Base-by-base conservation (phyloP, 2,329 filamentous ascomycete genomes). In the Beauveria scarabaeidicola region DNA sequence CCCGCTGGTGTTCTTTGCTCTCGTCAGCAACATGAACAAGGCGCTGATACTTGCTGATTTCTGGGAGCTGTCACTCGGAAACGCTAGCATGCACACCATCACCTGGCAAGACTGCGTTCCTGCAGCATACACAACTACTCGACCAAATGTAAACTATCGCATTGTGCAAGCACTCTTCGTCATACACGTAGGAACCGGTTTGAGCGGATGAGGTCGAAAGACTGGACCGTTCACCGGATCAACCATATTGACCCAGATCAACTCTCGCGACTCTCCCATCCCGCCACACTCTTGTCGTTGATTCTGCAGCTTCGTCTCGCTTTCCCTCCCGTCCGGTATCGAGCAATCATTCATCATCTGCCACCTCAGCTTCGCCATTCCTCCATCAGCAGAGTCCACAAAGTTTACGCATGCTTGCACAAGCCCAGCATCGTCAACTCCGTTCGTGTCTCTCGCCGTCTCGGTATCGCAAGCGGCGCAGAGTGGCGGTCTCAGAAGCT, bases 181-280 rank as follows among this genome's bases (percentile, higher is more conserved):
- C 59, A 60, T 81, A 67, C 76, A 78, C 15, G 64, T 61, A 0
- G 81, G 81, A 11, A 83, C 74, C 1, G 80, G 78, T 62, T 83
- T 84, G 11, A 78, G 73, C 4, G 72, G 75, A 56, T 74, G 75
- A 1, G 79, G 77, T 62, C 70, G 73, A 65, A 83, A 83, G 2
- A 76, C 71, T 4, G 72, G 69, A 10, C 73, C 69, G 15, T 77
- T 73, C 11, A 82, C 61, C 0, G 81, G 81, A 61, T 84, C 76
- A 29, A 70, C 69, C 5, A 81, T 74, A 38, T 78, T 76, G 7
- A 83, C 74, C 67, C 81, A 83, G 6, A 82, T 75, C 66, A 69
- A 15, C 67, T 63, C 56, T 60, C 46, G 59, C 43, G 52, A 21
- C 44, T 40, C 21, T 17, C 9, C 51, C 21, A 10, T 41, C 23